These are phyloP conservation scores for Gastrodia elata DNA, from an alignment of 106 monocot genomes.

Conservation along the genomic window DNA sequence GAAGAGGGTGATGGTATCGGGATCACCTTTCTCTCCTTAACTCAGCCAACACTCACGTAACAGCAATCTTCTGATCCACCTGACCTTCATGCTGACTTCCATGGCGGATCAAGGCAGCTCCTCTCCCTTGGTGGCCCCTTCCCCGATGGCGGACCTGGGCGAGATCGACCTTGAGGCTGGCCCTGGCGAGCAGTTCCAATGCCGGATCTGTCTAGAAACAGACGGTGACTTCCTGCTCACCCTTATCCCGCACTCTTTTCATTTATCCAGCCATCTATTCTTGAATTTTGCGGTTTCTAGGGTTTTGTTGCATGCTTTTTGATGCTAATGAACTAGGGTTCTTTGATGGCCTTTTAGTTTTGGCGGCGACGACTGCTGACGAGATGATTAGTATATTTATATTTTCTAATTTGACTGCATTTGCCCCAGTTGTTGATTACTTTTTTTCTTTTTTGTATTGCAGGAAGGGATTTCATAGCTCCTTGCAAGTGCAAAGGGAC, in stretches of 20 bases:
- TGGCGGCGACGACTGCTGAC: neutral
- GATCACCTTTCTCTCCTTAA: neutral
- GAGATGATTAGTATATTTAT: neutral
- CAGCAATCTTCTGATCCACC: neutral
- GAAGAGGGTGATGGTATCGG: too few species aligned
- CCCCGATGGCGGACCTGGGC: slow-evolving; percentile 7
- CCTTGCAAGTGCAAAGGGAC: slow-evolving; percentile 84
- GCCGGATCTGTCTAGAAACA: slow-evolving; percentile 70
- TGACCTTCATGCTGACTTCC: neutral
- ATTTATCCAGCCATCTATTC: neutral
- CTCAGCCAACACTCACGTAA: neutral
- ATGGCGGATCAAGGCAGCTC: slow-evolving; percentile 27
- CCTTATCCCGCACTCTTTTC: neutral
- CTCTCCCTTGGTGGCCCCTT: slow-evolving; percentile 27
- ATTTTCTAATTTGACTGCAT: neutral
- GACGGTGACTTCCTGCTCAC: slow-evolving; percentile 29
- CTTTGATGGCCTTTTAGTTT: neutral
- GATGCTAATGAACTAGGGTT: neutral
- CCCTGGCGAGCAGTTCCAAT: slow-evolving; percentile 51
- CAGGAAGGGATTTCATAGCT: slow-evolving; percentile 78
- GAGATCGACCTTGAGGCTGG: slow-evolving; percentile 67
- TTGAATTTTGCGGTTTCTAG: slow-evolving; percentile 2
- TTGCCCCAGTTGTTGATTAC: neutral
- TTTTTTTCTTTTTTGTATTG: slow-evolving; percentile 9
- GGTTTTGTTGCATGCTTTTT: neutral